Conservation (phyloP, 2,329 filamentous ascomycete genomes). For the Cryphonectria carpinicola region DNA sequence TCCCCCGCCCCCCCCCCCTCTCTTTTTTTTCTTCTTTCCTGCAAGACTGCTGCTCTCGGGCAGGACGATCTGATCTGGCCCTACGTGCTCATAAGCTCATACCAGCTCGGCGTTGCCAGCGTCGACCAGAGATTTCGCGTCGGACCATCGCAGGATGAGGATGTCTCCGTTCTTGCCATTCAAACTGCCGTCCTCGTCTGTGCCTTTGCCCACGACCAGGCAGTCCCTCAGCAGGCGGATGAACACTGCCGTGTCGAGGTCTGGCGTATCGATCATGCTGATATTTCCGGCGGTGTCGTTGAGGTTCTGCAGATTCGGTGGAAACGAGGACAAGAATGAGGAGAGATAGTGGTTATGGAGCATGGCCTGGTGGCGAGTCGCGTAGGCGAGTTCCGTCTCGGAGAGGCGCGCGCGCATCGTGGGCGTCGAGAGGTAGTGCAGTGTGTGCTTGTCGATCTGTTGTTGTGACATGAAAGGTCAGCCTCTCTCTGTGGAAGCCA, state of each 20-base stretch:
- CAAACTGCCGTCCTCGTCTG: slow-evolving; percentile 64
- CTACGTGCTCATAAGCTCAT: slow-evolving; percentile 40
- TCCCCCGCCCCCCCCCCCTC: background rate
- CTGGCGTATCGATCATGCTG: slow-evolving; percentile 89
- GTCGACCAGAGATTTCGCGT: slow-evolving; percentile 66
- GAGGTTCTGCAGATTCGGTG: slow-evolving; percentile 75
- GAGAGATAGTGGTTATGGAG: slow-evolving; percentile 83
- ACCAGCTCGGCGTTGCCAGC: slow-evolving; percentile 61
- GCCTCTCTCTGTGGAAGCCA: background rate
- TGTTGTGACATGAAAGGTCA: slow-evolving; percentile 9
- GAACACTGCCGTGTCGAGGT: slow-evolving; percentile 83
- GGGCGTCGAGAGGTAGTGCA: slow-evolving; percentile 70
- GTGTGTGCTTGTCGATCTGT: slow-evolving; percentile 75
- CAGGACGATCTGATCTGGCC: no score
- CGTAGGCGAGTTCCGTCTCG: slow-evolving; percentile 76
- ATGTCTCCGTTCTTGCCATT: slow-evolving; percentile 65
- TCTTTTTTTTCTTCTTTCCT: no score
- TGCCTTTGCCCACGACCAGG: slow-evolving; percentile 62
- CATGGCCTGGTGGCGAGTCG: slow-evolving; percentile 81
- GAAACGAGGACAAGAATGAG: slow-evolving; percentile 85
- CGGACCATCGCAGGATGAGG: slow-evolving; percentile 73
- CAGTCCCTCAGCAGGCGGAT: slow-evolving; percentile 70
- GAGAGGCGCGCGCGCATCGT: slow-evolving; percentile 68
- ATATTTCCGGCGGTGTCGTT: slow-evolving; percentile 90
- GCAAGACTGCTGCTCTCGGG: background rate